Evolutionary conservation across 2,329 filamentous ascomycete genomes (phyloP).

Genomic region (Scedosporium dehoogii): DNA sequence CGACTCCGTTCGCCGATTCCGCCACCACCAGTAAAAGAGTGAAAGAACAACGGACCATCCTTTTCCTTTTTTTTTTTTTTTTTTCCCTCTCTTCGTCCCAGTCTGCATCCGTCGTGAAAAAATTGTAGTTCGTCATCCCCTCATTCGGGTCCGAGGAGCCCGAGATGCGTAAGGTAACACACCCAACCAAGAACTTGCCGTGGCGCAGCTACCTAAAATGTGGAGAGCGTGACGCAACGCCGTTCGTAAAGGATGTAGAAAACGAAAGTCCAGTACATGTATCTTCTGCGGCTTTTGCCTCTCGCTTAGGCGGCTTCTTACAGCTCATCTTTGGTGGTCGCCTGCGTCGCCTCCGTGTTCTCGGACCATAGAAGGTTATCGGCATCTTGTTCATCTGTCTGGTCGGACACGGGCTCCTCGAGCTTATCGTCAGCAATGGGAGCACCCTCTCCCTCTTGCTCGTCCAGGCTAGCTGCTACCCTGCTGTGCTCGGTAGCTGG

Average conservation of each 20-base stretch:
- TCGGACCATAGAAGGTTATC: neutral
- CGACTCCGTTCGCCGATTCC: neutral
- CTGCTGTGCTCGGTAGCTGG: neutral
- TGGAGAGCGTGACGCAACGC: too few relatives aligned
- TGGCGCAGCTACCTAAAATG: too few relatives aligned
- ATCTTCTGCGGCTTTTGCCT: too few relatives aligned
- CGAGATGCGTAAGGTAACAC: neutral
- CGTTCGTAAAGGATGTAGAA: too few relatives aligned
- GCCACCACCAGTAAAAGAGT: neutral
- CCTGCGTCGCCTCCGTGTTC: neutral
- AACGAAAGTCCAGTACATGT: too few relatives aligned
- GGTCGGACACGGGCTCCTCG: neutral
- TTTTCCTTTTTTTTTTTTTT: neutral
- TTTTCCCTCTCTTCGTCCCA: neutral
- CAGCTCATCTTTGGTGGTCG: neutral
- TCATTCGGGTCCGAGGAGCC: neutral
- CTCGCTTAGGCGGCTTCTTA: neutral
- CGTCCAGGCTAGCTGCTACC: conserved; percentile 8
- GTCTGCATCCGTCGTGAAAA: neutral
- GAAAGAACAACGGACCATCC: neutral
- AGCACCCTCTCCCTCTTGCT: conserved; percentile 8
- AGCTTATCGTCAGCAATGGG: neutral
- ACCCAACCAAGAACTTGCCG: neutral
- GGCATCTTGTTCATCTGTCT: neutral
- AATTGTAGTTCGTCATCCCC: neutral